Evolutionary conservation across 176 grass and related monocot species (phyloP).

Genomic region (Eragrostis curvula): DNA sequence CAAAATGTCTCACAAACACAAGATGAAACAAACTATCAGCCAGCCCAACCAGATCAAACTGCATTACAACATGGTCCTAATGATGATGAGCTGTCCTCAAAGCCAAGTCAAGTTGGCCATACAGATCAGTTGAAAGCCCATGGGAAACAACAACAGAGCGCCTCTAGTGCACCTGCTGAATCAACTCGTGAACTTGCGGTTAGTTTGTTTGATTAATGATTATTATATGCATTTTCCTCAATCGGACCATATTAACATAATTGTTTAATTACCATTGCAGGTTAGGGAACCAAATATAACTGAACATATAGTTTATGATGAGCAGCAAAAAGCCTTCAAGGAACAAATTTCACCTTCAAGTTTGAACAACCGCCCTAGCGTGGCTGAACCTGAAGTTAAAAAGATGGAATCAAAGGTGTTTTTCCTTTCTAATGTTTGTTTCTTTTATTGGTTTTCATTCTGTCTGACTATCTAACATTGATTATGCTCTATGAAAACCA

Average conservation of each 20-base stretch:
- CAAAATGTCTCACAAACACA: conserved; percentile 52
- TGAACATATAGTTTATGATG: conserved; percentile 49
- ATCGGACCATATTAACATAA: background rate
- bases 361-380: conserved; percentile 43
- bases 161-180: conserved; percentile 34
- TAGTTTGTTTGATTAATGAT: conserved; percentile 31
- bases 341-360: conserved; percentile 48
- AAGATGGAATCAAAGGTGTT: conserved; percentile 70
- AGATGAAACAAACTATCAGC: conserved; percentile 60
- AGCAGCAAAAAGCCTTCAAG: conserved; percentile 34
- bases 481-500: conserved; percentile 23
- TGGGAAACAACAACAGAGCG: conserved; percentile 48
- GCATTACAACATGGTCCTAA: conserved; percentile 46
- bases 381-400: conserved; percentile 59
- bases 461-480: conserved; percentile 1
- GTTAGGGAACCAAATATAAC: conserved; percentile 54
- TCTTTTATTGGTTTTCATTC: conserved; percentile 10
- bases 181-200: conserved; percentile 66
- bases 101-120: conserved; percentile 55
- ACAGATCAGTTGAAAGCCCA: conserved; percentile 51
- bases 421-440: background rate
- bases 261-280: conserved; percentile 36
- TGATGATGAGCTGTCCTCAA: conserved; percentile 41
- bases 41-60: conserved; percentile 65
- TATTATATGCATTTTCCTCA: conserved; percentile 18